Conservation (phyloP, 139 green algal species). For the Chlorella ohadii region DNA sequence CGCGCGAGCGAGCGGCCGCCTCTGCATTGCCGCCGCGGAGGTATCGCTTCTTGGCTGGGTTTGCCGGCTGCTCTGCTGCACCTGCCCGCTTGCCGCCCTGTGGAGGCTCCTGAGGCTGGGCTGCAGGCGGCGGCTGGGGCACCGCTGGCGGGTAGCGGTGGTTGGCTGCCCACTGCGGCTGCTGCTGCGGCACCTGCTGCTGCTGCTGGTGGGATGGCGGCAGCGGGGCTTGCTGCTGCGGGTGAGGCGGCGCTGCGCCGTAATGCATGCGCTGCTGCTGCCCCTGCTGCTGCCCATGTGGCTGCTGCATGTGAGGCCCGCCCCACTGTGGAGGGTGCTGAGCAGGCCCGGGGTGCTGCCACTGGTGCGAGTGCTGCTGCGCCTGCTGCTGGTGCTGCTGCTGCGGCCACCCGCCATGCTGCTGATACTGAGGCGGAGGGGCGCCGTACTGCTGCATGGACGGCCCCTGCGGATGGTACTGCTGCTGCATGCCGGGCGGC, state of each 20-base stretch:
- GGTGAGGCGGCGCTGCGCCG: background rate
- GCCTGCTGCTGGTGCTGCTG: background rate
- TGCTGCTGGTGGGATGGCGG: background rate
- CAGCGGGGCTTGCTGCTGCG: background rate
- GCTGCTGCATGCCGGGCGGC: no score
- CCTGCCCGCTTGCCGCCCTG: background rate
- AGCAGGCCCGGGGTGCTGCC: background rate
- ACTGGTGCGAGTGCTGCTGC: background rate
- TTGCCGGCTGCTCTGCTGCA: no score
- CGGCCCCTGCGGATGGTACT: no score
- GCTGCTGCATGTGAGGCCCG: background rate
- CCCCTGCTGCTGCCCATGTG: background rate
- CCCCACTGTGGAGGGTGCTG: background rate
- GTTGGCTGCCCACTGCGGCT: background rate
- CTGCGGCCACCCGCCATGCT: no score
- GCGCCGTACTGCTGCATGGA: no score
- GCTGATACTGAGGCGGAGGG: no score
- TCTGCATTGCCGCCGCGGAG: slow-evolving; percentile 20
- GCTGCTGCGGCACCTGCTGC: background rate
- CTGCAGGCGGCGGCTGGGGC: background rate
- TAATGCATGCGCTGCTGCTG: background rate
- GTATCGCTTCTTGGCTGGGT: slow-evolving; percentile 11
- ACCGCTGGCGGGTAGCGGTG: background rate
- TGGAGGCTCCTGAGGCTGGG: background rate
- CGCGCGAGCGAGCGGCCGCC: slow-evolving; percentile 7